These are phyloP conservation scores for Cladophialophora exuberans DNA, from an alignment of 2,329 filamentous ascomycete species.

Conservation along the genomic window DNA sequence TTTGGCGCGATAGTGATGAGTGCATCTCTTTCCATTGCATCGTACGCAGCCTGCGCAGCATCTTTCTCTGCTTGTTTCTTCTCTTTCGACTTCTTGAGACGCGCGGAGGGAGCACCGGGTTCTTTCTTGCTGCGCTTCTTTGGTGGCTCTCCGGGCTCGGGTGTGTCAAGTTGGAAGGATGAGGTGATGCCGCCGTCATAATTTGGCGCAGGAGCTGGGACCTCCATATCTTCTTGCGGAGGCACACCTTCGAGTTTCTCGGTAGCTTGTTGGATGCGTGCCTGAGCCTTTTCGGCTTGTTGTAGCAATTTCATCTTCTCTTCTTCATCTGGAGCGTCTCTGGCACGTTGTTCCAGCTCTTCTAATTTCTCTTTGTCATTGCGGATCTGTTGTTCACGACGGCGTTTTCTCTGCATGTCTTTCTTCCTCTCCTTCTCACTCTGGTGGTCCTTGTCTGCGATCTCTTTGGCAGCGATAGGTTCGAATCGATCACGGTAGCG, in stretches of 20 bases:
- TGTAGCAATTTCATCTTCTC: constrained; percentile 79
- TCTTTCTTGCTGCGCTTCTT: constrained; percentile 59
- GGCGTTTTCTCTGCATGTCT: constrained; percentile 97
- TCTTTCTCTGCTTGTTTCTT: constrained; percentile 71
- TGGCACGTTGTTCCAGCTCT: constrained; percentile 75
- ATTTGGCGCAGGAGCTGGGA: constrained; percentile 75
- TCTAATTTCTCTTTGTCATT: constrained; percentile 84
- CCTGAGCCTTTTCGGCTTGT: constrained; percentile 86
- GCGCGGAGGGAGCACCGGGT: constrained; percentile 52
- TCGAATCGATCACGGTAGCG: constrained; percentile 79
- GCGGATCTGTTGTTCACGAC: constrained; percentile 90
- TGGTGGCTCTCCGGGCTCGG: constrained; percentile 50
- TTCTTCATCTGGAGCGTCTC: constrained; percentile 76
- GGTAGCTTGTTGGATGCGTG: constrained; percentile 90
- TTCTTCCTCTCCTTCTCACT: constrained; percentile 99
- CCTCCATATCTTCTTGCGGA: constrained; percentile 70
- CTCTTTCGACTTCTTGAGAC: constrained; percentile 85
- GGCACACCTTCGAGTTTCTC: constrained; percentile 78
- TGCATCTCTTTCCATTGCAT: constrained; percentile 59
- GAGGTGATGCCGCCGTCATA: constrained; percentile 84
- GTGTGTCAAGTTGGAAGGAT: constrained; percentile 73
- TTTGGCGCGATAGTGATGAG: constrained; percentile 57
- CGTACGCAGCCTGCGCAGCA: constrained; percentile 84
- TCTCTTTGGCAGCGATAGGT: constrained; percentile 78
- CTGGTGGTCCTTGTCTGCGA: constrained; percentile 84